Evolutionary conservation across 176 grass and related monocot species (phyloP), one percentile per base, ranked within the genome.

Genomic region (Urochloa ruziziensis): DNA sequence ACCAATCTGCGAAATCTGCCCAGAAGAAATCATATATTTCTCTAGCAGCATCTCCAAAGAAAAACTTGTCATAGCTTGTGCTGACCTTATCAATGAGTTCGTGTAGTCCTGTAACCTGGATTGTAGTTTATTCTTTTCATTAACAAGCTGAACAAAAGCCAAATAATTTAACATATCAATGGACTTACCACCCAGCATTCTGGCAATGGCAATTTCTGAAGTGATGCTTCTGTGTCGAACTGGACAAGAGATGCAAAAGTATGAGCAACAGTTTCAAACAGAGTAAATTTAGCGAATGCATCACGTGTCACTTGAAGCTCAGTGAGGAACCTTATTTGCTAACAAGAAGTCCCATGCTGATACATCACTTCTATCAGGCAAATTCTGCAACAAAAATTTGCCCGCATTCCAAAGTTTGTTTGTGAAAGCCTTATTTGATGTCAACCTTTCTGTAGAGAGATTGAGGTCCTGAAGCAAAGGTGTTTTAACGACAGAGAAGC

Each of bases 21-120:
- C 96, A 98, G 80, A 98, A 95, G 70, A 95, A 98, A 73, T 98
- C 93, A 71, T 98, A 98, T 65, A 98, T 98, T 85, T 98, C 96
- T 84, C 93, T 93, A 85, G 93, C 96, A 83, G 93, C 96, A 86
- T 98, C 96, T 86, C 90, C 90, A 47, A 95, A 98, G 87, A 95
- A 98, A 80, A 98, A 95, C 74, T 98, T 98, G 7, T 98, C 93
- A 77, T 98, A 98, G 79, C 91, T 95, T 76, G 77, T 86, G 79
- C 89, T 94, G 58, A 95, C 96, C 83, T 61, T 80, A 86, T 92
- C 91, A 63, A 98, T 94, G 48, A 95, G 91, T 82, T 90, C 89
- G n/a, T 98, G 96, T 71, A 98, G 91, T 92, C 89, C 87, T 83
- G 91, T 95, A 67, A 98, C 91, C 96, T 98, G 80, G 28, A 94